Evolutionary conservation across 495 filamentous ascomycete species (phyloP).

Genomic region (Penicillium tannophilum): DNA sequence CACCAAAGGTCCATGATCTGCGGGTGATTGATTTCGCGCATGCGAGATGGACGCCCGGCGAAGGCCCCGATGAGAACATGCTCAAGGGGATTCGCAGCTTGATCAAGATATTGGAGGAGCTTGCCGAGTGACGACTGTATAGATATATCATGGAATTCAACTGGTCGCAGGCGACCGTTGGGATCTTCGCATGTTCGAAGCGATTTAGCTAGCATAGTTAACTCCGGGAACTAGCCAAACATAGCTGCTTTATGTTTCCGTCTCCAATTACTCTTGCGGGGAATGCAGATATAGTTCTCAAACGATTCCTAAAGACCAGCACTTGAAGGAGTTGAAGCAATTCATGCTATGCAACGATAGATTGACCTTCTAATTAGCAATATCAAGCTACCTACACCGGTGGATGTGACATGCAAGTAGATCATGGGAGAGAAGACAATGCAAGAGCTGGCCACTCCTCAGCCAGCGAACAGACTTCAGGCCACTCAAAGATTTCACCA

Average conservation of each 20-base stretch:
- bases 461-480: neutral
- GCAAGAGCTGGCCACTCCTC: neutral
- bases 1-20: constrained; percentile 74
- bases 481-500: neutral
- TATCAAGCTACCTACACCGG: too few species aligned
- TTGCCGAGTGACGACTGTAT: constrained; percentile 41
- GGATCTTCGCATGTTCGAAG: constrained; percentile 6
- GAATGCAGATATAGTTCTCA: too few species aligned
- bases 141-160: constrained; percentile 10
- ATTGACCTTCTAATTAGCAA: too few species aligned
- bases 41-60: constrained; percentile 80
- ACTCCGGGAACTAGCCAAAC: neutral
- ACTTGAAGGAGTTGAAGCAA: neutral
- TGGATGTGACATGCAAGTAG: neutral
- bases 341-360: neutral
- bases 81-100: constrained; percentile 76
- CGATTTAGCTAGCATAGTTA: constrained; percentile 1
- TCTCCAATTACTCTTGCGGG: too few species aligned
- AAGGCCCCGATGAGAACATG: constrained; percentile 86
- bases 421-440: neutral
- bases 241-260: neutral
- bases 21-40: constrained; percentile 98
- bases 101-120: constrained; percentile 66
- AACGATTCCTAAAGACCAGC: neutral
- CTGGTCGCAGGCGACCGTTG: constrained; percentile 36